Percentiles rank a stretch among this genome's conserved stretches.
phyloP scores from a whole-genome alignment of 805 yeast genomes.

The Cyberlindnera petersonii region DNA sequence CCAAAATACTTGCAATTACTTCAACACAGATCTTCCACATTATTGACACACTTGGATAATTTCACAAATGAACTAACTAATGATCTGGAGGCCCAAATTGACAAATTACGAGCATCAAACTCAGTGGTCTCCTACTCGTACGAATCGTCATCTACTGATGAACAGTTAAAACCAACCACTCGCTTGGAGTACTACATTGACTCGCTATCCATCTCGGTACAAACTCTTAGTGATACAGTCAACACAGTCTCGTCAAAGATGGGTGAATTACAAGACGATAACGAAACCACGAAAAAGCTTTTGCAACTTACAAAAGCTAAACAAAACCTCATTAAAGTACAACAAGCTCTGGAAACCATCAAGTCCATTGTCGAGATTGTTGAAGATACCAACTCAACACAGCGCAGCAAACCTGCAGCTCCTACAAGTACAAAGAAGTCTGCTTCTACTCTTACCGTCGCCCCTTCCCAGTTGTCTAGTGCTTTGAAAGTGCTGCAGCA shows the following conservation, averaged over 20 bases:
- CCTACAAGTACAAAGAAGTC: constrained; percentile 19
- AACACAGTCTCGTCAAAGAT: constrained; percentile 23
- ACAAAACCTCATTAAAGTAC: constrained; percentile 42
- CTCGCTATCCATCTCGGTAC: constrained; percentile 53
- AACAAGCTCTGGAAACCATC: constrained; percentile 42
- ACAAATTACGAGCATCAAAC: constrained; percentile 45
- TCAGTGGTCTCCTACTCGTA: constrained; percentile 43
- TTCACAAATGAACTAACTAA: constrained; percentile 55
- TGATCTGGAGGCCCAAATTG: constrained; percentile 49
- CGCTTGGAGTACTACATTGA: constrained; percentile 65
- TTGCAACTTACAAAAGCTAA: constrained; percentile 43
- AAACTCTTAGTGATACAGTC: constrained; percentile 50
- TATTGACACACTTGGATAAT: constrained; percentile 58
- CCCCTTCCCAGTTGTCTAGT: constrained; percentile 30
- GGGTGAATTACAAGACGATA: constrained; percentile 28
- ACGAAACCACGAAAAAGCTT: constrained; percentile 34
- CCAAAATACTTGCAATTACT: constrained; percentile 35
- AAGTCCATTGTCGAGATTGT: constrained; percentile 36
- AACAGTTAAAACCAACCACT: constrained; percentile 41
- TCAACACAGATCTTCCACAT: constrained; percentile 45
- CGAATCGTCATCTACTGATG: constrained; percentile 19
- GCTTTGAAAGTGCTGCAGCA: constrained; percentile 44
- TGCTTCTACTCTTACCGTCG: constrained; percentile 16
- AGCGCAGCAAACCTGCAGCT: constrained; percentile 11
- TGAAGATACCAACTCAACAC: constrained; percentile 2